Conservation (phyloP, 2,329 filamentous ascomycete genomes). For the Diaporthe vaccinii region DNA sequence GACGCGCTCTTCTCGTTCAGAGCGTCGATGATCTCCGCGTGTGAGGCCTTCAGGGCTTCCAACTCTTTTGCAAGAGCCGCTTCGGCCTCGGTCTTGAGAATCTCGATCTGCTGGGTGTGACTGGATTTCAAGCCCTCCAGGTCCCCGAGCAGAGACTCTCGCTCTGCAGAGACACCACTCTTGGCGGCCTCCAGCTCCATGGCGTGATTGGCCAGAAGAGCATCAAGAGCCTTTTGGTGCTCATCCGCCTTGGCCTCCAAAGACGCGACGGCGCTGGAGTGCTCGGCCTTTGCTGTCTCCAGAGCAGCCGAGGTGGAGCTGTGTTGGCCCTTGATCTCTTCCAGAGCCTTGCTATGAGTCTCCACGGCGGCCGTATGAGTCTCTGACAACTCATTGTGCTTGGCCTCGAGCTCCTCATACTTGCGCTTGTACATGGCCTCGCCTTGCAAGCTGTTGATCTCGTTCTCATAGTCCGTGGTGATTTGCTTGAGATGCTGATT, state of each 20-base stretch:
- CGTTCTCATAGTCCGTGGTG: slow-evolving; percentile 73
- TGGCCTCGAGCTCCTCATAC: slow-evolving; percentile 70
- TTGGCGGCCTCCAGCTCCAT: slow-evolving; percentile 71
- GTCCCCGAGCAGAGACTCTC: slow-evolving; percentile 62
- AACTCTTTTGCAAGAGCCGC: slow-evolving; percentile 56
- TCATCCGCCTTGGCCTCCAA: slow-evolving; percentile 65
- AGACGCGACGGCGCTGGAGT: slow-evolving; percentile 59
- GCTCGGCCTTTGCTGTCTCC: slow-evolving; percentile 58
- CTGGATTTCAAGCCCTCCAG: slow-evolving; percentile 67
- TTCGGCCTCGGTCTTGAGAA: slow-evolving; percentile 58
- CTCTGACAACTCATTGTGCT: slow-evolving; percentile 64
- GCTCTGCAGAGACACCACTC: slow-evolving; percentile 63
- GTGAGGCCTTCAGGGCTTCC: slow-evolving; percentile 58
- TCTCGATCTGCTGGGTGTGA: slow-evolving; percentile 65
- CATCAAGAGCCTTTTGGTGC: slow-evolving; percentile 67
- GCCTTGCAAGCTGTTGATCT: slow-evolving; percentile 73
- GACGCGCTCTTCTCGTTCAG: slow-evolving; percentile 58
- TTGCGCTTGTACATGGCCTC: slow-evolving; percentile 75
- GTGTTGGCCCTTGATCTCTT: slow-evolving; percentile 59
- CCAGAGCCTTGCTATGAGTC: slow-evolving; percentile 58
- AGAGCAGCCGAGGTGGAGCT: slow-evolving; percentile 60
- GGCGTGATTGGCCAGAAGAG: slow-evolving; percentile 68
- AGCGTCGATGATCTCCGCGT: slow-evolving; percentile 57
- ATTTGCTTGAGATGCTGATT: slow-evolving; percentile 70
- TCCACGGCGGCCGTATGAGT: slow-evolving; percentile 52